Evolutionary conservation across 495 filamentous ascomycete species (phyloP).

Genomic region (Rusavskia elegans): DNA sequence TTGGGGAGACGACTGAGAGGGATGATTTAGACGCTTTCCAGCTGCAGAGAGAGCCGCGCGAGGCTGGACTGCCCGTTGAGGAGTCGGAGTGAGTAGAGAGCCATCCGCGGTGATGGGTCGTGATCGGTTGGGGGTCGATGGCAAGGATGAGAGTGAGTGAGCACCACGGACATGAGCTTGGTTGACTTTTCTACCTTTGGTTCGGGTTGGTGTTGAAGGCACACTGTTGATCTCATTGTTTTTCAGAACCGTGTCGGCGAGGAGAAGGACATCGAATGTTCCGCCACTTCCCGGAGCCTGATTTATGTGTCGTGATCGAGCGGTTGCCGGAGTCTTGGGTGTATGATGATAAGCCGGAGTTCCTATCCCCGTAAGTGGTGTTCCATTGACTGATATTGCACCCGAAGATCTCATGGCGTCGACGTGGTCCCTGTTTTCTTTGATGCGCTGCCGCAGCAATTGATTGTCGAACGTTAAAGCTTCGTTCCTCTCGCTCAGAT

Average conservation of each 20-base stretch:
- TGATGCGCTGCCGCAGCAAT: slow-evolving; percentile 65
- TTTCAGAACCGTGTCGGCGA: slow-evolving; percentile 54
- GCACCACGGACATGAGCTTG: slow-evolving; percentile 46
- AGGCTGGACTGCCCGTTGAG: slow-evolving; percentile 15
- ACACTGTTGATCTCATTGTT: slow-evolving; percentile 53
- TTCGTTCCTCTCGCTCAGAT: slow-evolving; percentile 50
- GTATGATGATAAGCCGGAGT: slow-evolving; percentile 29
- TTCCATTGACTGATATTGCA: slow-evolving; percentile 34
- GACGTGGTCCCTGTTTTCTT: slow-evolving; percentile 74
- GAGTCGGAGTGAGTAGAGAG: slow-evolving; percentile 38
- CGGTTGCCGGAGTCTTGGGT: slow-evolving; percentile 30
- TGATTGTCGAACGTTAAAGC: slow-evolving; percentile 52
- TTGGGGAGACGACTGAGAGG: slow-evolving; percentile 14
- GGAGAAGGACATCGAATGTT: slow-evolving; percentile 60
- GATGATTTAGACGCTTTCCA: slow-evolving; percentile 16
- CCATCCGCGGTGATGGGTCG: slow-evolving; percentile 25
- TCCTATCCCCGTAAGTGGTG: slow-evolving; percentile 30
- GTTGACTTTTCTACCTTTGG: slow-evolving; percentile 28
- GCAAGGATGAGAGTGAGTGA: slow-evolving; percentile 69
- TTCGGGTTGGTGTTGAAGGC: slow-evolving; percentile 40
- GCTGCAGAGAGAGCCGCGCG: slow-evolving; percentile 15
- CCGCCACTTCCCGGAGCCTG: slow-evolving; percentile 27
- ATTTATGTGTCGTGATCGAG: slow-evolving; percentile 20
- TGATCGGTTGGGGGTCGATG: slow-evolving; percentile 48
- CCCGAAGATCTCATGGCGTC: slow-evolving; percentile 39